Conservation (phyloP, 2,329 filamentous ascomycete species). For the Trichophyton mentagrophytes region DNA sequence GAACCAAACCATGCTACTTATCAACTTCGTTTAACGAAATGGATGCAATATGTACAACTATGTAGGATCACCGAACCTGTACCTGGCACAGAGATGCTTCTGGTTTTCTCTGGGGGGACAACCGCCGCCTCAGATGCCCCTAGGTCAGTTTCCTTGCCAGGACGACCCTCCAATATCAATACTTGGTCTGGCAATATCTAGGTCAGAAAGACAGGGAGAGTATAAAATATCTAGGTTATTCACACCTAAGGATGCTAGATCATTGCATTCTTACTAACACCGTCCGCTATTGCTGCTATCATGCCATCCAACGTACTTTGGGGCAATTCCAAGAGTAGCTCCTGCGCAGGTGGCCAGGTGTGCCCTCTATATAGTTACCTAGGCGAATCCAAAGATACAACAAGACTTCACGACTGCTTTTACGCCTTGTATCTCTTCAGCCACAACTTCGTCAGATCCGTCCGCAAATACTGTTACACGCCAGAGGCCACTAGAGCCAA, state of each 20-base stretch:
- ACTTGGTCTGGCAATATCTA: neutral
- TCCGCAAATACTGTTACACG: neutral
- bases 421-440: slow-evolving; percentile 7
- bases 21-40: neutral
- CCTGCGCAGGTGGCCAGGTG: no score
- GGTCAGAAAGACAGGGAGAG: neutral
- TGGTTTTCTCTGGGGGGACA: neutral
- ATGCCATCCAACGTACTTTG: no score
- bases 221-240: neutral
- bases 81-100: neutral
- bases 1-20: neutral
- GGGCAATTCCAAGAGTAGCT: no score
- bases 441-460: slow-evolving; percentile 7
- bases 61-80: neutral
- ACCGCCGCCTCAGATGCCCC: neutral
- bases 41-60: neutral
- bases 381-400: slow-evolving; percentile 9
- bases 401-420: slow-evolving; percentile 5
- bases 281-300: no score
- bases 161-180: neutral
- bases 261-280: no score
- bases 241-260: no score
- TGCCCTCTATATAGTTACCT: slow-evolving; percentile 8
- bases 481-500: no score
- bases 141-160: neutral